Conservation (phyloP, 352 stramenopile genomes). For the Pythium dissotocum region DNA sequence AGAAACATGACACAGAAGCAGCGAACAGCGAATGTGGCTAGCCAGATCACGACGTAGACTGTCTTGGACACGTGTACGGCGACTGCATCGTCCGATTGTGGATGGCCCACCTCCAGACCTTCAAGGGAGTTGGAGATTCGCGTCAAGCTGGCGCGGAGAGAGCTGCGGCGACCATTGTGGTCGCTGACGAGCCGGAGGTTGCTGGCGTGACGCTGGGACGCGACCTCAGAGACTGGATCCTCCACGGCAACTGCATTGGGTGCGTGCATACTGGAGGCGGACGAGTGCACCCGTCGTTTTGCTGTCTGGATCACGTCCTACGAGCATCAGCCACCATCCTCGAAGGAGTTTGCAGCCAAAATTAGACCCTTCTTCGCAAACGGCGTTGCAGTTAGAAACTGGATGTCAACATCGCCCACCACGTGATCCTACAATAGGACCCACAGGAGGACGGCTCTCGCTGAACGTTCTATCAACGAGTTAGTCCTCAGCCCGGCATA, state of each 20-base stretch:
- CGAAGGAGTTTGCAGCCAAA: background rate
- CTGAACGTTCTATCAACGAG: no score
- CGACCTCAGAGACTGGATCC: background rate
- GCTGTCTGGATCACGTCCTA: background rate
- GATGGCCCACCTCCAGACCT: constrained; percentile 13
- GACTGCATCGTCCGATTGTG: constrained; percentile 11
- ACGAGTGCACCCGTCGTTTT: background rate
- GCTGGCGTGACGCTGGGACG: background rate
- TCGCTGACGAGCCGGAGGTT: background rate
- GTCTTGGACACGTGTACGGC: constrained; percentile 16
- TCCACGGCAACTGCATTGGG: background rate
- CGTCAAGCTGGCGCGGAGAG: constrained; percentile 2
- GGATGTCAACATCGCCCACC: no score
- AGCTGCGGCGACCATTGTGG: background rate
- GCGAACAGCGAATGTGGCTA: background rate
- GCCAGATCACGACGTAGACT: constrained; percentile 5
- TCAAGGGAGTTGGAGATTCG: constrained; percentile 4
- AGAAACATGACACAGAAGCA: constrained; percentile 17
- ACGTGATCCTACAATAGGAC: no score
- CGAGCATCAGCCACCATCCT: background rate
- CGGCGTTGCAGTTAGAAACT: no score
- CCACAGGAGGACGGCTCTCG: no score
- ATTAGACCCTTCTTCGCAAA: background rate
- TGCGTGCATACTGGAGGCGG: background rate
- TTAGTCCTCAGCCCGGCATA: background rate